Evolutionary conservation across 75 land plant species (phyloP), one percentile per base, ranked within the genome.

Genomic region (Chamaecyparis obtusa): DNA sequence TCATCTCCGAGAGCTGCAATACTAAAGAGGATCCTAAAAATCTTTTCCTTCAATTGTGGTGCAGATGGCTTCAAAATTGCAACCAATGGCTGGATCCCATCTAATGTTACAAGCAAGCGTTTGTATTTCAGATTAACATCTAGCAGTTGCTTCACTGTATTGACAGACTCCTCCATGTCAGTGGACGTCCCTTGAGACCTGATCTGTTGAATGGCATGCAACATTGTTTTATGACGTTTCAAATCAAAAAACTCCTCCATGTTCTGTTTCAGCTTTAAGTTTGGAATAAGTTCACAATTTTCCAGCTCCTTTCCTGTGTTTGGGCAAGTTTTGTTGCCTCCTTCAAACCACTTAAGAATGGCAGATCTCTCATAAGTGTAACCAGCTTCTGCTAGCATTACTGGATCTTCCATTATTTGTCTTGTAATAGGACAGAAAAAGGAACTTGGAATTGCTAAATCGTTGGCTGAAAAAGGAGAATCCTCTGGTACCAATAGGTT

Each of bases 381-480:
- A 51, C 89, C 89, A 44, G 48, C 87, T 60, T 88, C 88, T 57
- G 87, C 60, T 33, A 84, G 64, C 88, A 88, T 79, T 56, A 88
- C 89, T 10, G 88, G 89, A 57, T 88, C 89, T 88, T 75, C 49
- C 89, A 88, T 88, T 16, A 88, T 74, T 82, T 88, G 87, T 13
- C 81, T 46, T 54, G 89, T 88, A 37, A 88, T 88, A 17, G 89
- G 89, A 39, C 88, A 88, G 39, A 87, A 86, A 87, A 86, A 88
- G 48, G 89, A 74, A 64, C 44, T 49, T 86, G 89, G 89, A 69
- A 88, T 75, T 6, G 64, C 41, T 55, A 84, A 84, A 36, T 84
- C 85, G 75, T 72, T 88, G 13, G 60, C 21, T 69, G 76, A 39
- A 51, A 11, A 39, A 41, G 51, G 55, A 87, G 85, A 46, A 15